Evolutionary conservation across 805 yeast species (phyloP), one percentile per base, ranked within the genome.

Genomic region (Saitoella complicata): DNA sequence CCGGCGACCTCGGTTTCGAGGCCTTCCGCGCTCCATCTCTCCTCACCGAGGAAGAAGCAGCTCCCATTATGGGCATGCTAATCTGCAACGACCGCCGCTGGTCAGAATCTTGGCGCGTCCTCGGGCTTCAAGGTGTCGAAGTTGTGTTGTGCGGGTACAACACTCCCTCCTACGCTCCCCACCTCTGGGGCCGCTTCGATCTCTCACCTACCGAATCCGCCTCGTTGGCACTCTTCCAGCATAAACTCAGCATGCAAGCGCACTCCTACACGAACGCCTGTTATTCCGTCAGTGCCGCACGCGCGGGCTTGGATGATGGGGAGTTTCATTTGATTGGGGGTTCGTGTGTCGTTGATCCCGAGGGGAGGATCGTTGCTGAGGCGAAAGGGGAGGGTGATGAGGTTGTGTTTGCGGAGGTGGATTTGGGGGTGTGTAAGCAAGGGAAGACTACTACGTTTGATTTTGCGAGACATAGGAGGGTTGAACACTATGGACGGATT

Each of bases 51-150:
- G 36, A 33, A 11, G 11, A 9, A 10, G 4, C 36, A 33, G 36
- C 10, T 33, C 36, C 36, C 10, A 64, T 62, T 13, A 49, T 60
- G 29, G 67, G 68, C 39, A 59, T 60, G 60, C 50, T 64, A 42
- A 64, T 64, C 12, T 64, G 68, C 52, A 64, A 64, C 46, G 68
- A 64, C 47, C 56, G 68, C 50, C 62, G 67, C 52, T 64, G 68
- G 68, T 65, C 66, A 5, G 68, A 64, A 45, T 62, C 67, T 10
- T 64, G 68, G 68, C 59, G 68, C 53, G 45, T 50, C 35, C 63
- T 62, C 44, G 67, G 64, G 8, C 49, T 64, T 8, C 68, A 64
- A 53, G 68, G 67, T 6, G 60, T 63, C 63, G 68, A 64, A 32
- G 43, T 64, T n/a, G 58, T 63, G 49, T 39, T 64, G 31, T 58